A percentile compares a stretch with the other conserved stretches of the same genome.
These are phyloP conservation scores for Cladochytrium replicatum DNA, from an alignment of 192 early-diverging fungal species.

Conservation along the genomic window DNA sequence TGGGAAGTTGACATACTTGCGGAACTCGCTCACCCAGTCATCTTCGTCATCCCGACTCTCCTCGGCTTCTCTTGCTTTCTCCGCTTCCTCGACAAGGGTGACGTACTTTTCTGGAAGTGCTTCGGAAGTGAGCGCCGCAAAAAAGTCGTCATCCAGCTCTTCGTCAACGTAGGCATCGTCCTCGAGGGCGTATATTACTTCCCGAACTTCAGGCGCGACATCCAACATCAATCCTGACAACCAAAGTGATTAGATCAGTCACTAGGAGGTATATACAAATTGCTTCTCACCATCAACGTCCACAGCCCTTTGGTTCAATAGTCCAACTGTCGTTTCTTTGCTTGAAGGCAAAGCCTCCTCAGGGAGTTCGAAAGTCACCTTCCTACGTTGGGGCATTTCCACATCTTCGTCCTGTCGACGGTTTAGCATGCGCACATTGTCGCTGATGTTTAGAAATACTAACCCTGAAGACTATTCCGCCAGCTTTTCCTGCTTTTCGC, in stretches of 20 bases:
- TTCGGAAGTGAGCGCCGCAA: constrained; percentile 66
- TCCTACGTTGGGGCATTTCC: no score
- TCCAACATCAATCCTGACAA: constrained; percentile 29
- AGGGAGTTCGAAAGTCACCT: not conserved
- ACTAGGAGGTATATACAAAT: constrained; percentile 1
- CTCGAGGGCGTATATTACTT: constrained; percentile 87
- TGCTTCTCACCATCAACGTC: constrained; percentile 2
- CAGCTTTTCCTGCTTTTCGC: constrained; percentile 38
- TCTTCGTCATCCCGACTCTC: constrained; percentile 37
- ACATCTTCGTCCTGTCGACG: constrained; percentile 20
- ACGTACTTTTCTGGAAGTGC: constrained; percentile 45
- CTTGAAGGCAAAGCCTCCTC: constrained; percentile 63
- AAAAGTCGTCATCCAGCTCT: constrained; percentile 70
- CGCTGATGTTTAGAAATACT: constrained; percentile 13
- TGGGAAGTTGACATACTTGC: constrained; percentile 45
- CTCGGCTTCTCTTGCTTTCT: constrained; percentile 33
- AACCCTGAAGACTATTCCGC: constrained; percentile 36
- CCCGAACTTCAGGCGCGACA: constrained; percentile 72
- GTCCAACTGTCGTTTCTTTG: constrained; percentile 57
- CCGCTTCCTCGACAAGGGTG: constrained; percentile 35
- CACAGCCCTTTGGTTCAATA: constrained; percentile 57
- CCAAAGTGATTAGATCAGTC: constrained; percentile 2
- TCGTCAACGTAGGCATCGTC: constrained; percentile 81
- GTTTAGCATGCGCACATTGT: constrained; percentile 13
- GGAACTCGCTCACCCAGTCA: constrained; percentile 26